These are phyloP conservation scores for Fragaria nilgerrensis DNA, from an alignment of 306 rosid genomes.

Conservation along the genomic window DNA sequence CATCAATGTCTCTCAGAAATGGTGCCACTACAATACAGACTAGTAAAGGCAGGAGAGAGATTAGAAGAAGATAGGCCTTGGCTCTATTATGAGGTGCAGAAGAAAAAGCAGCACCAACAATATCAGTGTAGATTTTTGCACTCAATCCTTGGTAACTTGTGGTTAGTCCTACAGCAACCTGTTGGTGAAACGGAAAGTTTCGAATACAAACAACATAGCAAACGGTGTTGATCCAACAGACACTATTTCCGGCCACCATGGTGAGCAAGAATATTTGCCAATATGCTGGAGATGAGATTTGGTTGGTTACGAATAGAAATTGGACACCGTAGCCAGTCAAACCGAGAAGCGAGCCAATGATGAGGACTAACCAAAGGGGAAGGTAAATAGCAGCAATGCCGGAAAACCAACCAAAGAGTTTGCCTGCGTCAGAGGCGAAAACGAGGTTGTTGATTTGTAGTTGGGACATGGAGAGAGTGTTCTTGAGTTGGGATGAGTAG, in stretches of 20 bases:
- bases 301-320: constrained; percentile 60
- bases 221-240: constrained; percentile 92
- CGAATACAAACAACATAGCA: constrained; percentile 62
- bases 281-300: constrained; percentile 45
- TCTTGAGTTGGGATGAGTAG: constrained; percentile 72
- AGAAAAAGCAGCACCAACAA: constrained; percentile 41
- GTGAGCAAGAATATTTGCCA: constrained; percentile 63
- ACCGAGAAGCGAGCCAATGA: constrained; percentile 72
- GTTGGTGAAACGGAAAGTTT: constrained; percentile 50
- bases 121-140: constrained; percentile 66
- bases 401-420: constrained; percentile 70
- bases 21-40: constrained; percentile 41
- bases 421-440: constrained; percentile 92
- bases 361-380: constrained; percentile 82
- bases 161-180: constrained; percentile 63
- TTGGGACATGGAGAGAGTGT: constrained; percentile 67
- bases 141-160: constrained; percentile 85
- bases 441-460: constrained; percentile 83
- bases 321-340: constrained; percentile 74
- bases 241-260: constrained; percentile 80
- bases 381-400: constrained; percentile 67
- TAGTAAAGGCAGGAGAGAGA: constrained; percentile 53
- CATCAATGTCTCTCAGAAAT: constrained; percentile 34
- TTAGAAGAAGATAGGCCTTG: constrained; percentile 52
- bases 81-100: constrained; percentile 32